phyloP scores from a whole-genome alignment of 2,329 filamentous ascomycete species.

The Macrophomina tecta region DNA sequence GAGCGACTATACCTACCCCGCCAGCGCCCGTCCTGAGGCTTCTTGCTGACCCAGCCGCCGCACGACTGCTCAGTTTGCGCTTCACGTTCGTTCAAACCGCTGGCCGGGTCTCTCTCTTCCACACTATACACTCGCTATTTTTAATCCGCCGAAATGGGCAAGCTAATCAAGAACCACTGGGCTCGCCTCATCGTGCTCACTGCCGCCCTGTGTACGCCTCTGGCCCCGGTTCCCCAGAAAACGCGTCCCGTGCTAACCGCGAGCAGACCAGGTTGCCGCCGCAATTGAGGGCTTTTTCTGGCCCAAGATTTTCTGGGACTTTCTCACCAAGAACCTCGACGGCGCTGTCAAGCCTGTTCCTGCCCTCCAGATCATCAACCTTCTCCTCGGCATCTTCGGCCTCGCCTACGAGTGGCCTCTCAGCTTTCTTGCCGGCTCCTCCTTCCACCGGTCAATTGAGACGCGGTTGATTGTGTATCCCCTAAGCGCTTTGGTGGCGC shows the following conservation, averaged over 20 bases:
- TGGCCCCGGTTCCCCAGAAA: neutral
- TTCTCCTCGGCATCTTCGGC: constrained; percentile 78
- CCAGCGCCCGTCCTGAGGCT: constrained; percentile 7
- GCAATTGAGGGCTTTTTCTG: constrained; percentile 91
- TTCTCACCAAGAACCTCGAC: constrained; percentile 89
- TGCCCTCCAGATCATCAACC: constrained; percentile 85
- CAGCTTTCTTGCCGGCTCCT: constrained; percentile 70
- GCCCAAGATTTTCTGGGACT: constrained; percentile 99
- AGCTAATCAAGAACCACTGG: constrained; percentile 99
- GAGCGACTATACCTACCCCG: constrained; percentile 21
- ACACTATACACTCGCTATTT: constrained; percentile 22
- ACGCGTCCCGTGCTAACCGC: constrained; percentile 20
- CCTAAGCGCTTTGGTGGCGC: constrained; percentile 73
- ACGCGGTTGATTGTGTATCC: constrained; percentile 83
- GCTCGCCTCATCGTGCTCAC: constrained; percentile 91
- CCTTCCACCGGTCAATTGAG: constrained; percentile 86
- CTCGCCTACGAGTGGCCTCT: constrained; percentile 93
- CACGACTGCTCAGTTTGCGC: constrained; percentile 25
- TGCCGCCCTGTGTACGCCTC: constrained; percentile 72
- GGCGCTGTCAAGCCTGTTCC: constrained; percentile 85
- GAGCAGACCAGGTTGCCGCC: constrained; percentile 81
- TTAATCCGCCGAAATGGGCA: constrained; percentile 71
- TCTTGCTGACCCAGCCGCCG: constrained; percentile 6
- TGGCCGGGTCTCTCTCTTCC: constrained; percentile 23
- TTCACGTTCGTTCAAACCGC: constrained; percentile 25